Evolutionary conservation across 2,329 filamentous ascomycete genomes (phyloP), one percentile per base, ranked within the genome.

Genomic region (Sporothrix euskadiensis): DNA sequence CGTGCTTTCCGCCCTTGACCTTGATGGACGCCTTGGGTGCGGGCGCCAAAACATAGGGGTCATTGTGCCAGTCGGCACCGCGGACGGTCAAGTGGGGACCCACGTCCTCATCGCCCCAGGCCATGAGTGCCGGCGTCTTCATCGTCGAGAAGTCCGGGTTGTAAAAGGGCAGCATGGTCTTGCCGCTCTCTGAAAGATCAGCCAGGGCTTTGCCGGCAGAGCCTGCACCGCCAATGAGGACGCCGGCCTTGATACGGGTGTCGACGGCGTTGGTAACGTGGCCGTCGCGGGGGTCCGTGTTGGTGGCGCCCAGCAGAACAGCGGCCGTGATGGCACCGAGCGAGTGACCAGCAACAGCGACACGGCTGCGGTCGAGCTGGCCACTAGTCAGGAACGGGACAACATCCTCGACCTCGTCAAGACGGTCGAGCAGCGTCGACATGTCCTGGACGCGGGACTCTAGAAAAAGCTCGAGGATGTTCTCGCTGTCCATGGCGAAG

Each of bases 291-390:
- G 81, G 78, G 69, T 83, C 80, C 0, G 75, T 80, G 73, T 81
- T 82, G 39, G 73, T 77, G 9, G 80, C 79, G 1, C 83, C 83
- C 0, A 84, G 77, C 1, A 83, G 77, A 56, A 82, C 71, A 12
- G 75, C 76, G 1, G 80, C 80, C 0, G 82, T 82, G 52, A 5
- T 1, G 80, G 80, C 1, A 80, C 82, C 61, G 2, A 82, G 77
- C 0, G 83, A 84, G 74, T 84, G 83, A 3, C 83, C 83, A 2
- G 79, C 80, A 1, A 82, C 79, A 3, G 81, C 82, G 44, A 84
- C 75, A 16, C 77, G 77, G 32, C 49, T 72, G 22, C 73, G 77
- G 73, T 84, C 81, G 1, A 84, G 77, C 4, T 81, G 80, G 0
- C 81, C 81, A 4, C 12, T 12, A 52, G 78, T 74, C 47, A 83